Percentiles rank a stretch among this genome's conserved stretches.
Evolutionary conservation across 2,329 filamentous ascomycete genomes (phyloP).

Genomic region (Epichloe sp.): DNA sequence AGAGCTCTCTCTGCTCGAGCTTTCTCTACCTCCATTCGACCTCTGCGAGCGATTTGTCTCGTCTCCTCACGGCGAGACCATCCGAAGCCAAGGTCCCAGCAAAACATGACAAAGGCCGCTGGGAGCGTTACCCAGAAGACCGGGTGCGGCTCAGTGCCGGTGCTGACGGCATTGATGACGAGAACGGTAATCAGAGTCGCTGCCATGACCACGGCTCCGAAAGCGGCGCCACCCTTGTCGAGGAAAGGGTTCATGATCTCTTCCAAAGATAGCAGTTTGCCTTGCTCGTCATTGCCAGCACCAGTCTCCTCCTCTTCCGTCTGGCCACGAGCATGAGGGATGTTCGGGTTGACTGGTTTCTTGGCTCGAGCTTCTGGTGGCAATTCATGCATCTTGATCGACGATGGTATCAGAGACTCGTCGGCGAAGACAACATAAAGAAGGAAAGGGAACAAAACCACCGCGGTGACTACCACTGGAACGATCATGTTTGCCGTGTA

Average conservation of each 20-base stretch:
- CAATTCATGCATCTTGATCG: constrained; percentile 56
- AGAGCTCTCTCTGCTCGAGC: constrained; percentile 9
- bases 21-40: constrained; percentile 23
- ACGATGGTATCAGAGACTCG: constrained; percentile 47
- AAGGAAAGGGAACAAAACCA: constrained; percentile 56
- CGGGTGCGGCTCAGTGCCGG: constrained; percentile 34
- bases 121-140: constrained; percentile 60
- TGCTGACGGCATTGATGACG: constrained; percentile 48
- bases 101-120: constrained; percentile 54
- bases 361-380: constrained; percentile 40
- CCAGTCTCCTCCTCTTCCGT: constrained; percentile 37
- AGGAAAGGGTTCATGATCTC: constrained; percentile 67
- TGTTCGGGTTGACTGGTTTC: constrained; percentile 58
- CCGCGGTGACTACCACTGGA: constrained; percentile 52
- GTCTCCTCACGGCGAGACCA: constrained; percentile 52
- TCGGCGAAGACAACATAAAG: constrained; percentile 57
- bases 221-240: constrained; percentile 50
- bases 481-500: constrained; percentile 72
- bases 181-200: constrained; percentile 52
- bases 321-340: constrained; percentile 47
- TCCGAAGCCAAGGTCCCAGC: constrained; percentile 51
- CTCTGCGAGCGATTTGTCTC: constrained; percentile 44
- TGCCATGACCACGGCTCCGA: constrained; percentile 54
- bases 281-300: constrained; percentile 33
- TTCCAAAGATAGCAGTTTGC: constrained; percentile 47